phyloP scores from a whole-genome alignment of 2,329 filamentous ascomycete genomes.

The Cordyceps militaris region DNA sequence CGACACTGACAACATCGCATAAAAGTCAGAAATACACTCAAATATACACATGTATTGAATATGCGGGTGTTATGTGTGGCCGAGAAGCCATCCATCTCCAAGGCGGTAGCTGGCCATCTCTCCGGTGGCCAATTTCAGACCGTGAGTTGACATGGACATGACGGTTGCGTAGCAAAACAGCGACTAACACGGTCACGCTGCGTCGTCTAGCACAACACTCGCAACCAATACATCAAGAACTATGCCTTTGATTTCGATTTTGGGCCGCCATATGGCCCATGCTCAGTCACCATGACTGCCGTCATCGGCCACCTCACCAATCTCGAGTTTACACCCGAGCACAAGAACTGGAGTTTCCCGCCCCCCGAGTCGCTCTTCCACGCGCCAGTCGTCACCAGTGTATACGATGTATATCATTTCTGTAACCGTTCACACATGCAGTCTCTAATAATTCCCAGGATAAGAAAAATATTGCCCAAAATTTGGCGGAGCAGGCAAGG shows the following conservation, averaged over 20 bases:
- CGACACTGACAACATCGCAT: not conserved
- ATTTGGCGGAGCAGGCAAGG: constrained; percentile 73
- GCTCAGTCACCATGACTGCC: constrained; percentile 86
- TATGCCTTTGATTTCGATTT: constrained; percentile 91
- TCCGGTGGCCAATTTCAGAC: constrained; percentile 66
- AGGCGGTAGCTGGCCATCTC: constrained; percentile 84
- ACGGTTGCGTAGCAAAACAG: constrained; percentile 18
- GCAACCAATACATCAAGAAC: constrained; percentile 81
- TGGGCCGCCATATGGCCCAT: constrained; percentile 68
- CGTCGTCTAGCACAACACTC: constrained; percentile 53
- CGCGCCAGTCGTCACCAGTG: constrained; percentile 62
- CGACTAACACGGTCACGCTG: not conserved
- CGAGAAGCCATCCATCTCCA: constrained; percentile 84
- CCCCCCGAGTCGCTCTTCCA: constrained; percentile 74
- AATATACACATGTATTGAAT: constrained; percentile 21
- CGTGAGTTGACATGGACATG: constrained; percentile 41
- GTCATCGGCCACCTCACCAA: constrained; percentile 81
- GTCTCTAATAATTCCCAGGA: constrained; percentile 42
- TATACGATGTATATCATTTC: constrained; percentile 51
- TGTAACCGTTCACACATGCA: not conserved
- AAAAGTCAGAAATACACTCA: constrained; percentile 8
- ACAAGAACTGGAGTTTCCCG: constrained; percentile 74
- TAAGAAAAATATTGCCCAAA: constrained; percentile 73
- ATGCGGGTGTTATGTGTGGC: constrained; percentile 52
- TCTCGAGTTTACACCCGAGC: constrained; percentile 68